phyloP scores from a whole-genome alignment of 2,329 filamentous ascomycete species.

The Fusarium torreyae region DNA sequence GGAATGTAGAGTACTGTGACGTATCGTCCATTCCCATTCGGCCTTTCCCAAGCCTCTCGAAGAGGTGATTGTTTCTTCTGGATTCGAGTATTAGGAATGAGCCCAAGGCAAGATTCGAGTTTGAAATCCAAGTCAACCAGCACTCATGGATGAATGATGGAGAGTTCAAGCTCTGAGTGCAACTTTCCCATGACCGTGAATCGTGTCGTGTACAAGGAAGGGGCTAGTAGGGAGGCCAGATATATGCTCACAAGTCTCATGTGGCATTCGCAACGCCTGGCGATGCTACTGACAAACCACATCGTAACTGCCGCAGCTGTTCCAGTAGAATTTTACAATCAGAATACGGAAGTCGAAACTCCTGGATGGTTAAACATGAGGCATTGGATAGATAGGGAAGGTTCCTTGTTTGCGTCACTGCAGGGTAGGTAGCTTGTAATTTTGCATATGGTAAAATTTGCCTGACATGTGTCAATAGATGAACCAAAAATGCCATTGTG shows the following conservation, averaged over 20 bases:
- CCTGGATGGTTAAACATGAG: too few relatives aligned
- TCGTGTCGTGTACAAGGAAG: neutral
- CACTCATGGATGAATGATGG: neutral
- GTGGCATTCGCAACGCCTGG: neutral
- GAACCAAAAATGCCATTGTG: too few relatives aligned
- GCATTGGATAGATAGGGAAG: too few relatives aligned
- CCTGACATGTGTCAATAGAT: too few relatives aligned
- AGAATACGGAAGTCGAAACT: neutral
- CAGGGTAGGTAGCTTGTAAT: neutral
- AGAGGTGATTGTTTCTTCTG: neutral
- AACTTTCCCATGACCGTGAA: too few relatives aligned
- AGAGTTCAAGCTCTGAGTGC: neutral
- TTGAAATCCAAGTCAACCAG: neutral
- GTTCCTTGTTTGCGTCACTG: neutral
- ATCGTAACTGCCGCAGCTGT: neutral
- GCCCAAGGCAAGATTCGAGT: neutral
- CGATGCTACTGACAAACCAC: neutral
- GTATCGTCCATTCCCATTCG: constrained; percentile 28
- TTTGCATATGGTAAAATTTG: neutral
- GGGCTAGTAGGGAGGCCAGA: neutral
- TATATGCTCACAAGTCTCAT: neutral
- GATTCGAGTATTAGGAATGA: neutral
- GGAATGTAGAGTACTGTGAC: neutral
- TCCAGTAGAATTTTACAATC: neutral
- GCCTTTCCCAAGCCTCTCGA: neutral